Evolutionary conservation across 2,329 filamentous ascomycete species (phyloP).

Genomic region (Aspergillus proliferans): DNA sequence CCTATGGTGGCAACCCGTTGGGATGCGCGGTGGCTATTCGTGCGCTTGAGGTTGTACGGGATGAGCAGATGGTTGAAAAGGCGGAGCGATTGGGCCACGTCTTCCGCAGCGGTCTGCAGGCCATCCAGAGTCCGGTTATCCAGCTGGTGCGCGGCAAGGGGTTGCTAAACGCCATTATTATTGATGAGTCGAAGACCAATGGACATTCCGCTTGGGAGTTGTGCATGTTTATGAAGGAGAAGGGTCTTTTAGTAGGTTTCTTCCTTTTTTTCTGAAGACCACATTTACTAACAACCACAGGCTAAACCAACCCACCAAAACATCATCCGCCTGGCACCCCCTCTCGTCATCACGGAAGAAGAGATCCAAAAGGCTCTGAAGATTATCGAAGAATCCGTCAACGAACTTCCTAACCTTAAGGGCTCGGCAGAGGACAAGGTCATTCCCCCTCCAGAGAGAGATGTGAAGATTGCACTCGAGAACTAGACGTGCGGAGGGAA

Average conservation of each 20-base stretch:
- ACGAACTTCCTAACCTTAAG: slow-evolving; percentile 67
- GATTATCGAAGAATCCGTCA: slow-evolving; percentile 76
- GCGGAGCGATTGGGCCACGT: slow-evolving; percentile 74
- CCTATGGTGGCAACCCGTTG: slow-evolving; percentile 95
- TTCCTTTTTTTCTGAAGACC: not conserved
- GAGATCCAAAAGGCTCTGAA: slow-evolving; percentile 70
- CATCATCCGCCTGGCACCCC: slow-evolving; percentile 96
- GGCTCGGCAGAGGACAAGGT: slow-evolving; percentile 50
- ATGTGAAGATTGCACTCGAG: slow-evolving; percentile 55
- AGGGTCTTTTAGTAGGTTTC: slow-evolving; percentile 75
- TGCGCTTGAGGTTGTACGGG: slow-evolving; percentile 85
- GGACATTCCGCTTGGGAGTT: slow-evolving; percentile 93
- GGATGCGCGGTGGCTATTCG: slow-evolving; percentile 94
- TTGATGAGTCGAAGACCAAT: slow-evolving; percentile 79
- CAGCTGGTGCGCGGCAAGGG: slow-evolving; percentile 83
- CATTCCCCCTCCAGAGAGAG: slow-evolving; percentile 56
- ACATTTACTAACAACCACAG: slow-evolving; percentile 43
- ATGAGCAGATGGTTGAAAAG: slow-evolving; percentile 78
- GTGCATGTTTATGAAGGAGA: slow-evolving; percentile 90
- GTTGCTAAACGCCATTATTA: slow-evolving; percentile 89
- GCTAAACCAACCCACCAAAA: slow-evolving; percentile 98
- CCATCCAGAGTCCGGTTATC: slow-evolving; percentile 74
- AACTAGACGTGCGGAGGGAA: slow-evolving; percentile 35
- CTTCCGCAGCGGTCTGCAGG: slow-evolving; percentile 71
- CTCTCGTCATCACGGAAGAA: slow-evolving; percentile 84